Base-by-base conservation (phyloP, 148 eudicot species). In the Silene conica region DNA sequence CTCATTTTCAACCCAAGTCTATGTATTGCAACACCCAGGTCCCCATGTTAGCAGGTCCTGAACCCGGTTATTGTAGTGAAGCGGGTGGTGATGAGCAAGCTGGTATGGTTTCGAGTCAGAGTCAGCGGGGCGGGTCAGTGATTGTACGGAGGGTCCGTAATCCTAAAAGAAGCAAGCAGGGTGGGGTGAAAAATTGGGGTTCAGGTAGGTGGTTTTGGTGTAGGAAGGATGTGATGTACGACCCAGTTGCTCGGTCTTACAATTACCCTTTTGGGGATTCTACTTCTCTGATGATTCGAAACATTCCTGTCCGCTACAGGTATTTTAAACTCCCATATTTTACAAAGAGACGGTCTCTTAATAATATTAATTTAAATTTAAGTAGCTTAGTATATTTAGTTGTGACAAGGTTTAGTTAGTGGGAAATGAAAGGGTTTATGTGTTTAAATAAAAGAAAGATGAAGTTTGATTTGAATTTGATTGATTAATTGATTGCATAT, bases 211-310 rank as follows among this genome's bases (percentile, higher is more conserved):
- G 70, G 54, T n/a, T 67, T 43, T 67, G 70, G 70, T 50, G 11
- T 1, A 67, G 21, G 26, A 67, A 67, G 23, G 70, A 43, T n/a
- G 70, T 20, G 54, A 41, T 43, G 2, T 38, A 67, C 20, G 26
- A 41, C 25, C 70, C 70, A 1, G 11, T 67, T 19, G 26, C 70
- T 8, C 2, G 18, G 19, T 4, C 52, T n/a, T 8, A 16, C 9
- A n/a, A 67, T 41, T 67, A 67, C 54, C 70, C 70, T 19, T 67
- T 67, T 19, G 54, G 54, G 16, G 70, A 67, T 19, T 67, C 70
- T 41, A 67, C 70, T 19, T n/a, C 70, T 19, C 20, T 67, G 8
- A 67, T 67, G 70, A 67, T 67, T 11, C 21, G 70, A 5, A 41
- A 67, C 26, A 67, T 67, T 38, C 70, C 70, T 41, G 54, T 67